Base-by-base conservation (phyloP, 2,329 filamentous ascomycete species). In the Gliomastix tumulicola region DNA sequence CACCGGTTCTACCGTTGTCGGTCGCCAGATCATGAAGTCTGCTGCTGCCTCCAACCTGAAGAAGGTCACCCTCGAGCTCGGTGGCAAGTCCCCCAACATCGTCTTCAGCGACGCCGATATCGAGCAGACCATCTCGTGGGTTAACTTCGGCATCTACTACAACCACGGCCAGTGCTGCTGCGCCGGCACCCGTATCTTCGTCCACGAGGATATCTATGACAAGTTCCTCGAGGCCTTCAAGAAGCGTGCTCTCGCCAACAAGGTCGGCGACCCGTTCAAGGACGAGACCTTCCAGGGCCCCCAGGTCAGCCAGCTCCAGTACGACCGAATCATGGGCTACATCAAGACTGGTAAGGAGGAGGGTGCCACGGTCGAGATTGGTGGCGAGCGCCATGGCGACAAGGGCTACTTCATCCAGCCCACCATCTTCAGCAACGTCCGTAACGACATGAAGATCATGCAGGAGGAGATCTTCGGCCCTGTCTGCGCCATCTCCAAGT, bases 381-480 rank as follows among this genome's bases (percentile, higher is more conserved):
- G 53, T 18, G 54, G 53, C 13, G 41, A 44, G 21, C 46, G 51
- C 52, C 79, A 80, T 63, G 84, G 84, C 44, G 58, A 69, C 55
- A 79, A 85, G 70, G 84, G 84, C 42, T 90, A 83, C 74, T 90
- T 88, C 71, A 88, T 90, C 63, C 68, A 88, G 70, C 85, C 85
- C 23, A 90, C 86, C 54, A 85, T 90, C 66, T 90, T 92, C 72
- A 78, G 74, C 62, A 79, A 86, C 55, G 85, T 89, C 47, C 76
- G 67, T 37, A 68, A 78, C 47, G 75, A 88, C 60, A 89, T 89
- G 84, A 87, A 84, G 74, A 89, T 92, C 55, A 79, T 86, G 64
- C 75, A 85, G 62, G 84, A 90, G 66, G 86, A 92, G 67, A 89
- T 92, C 62, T 92, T 92, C 58, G 86, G 86, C 44, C 86, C 86